These are phyloP conservation scores for Babesia ovata DNA, from an alignment of 169 alveolate species.

Conservation along the genomic window DNA sequence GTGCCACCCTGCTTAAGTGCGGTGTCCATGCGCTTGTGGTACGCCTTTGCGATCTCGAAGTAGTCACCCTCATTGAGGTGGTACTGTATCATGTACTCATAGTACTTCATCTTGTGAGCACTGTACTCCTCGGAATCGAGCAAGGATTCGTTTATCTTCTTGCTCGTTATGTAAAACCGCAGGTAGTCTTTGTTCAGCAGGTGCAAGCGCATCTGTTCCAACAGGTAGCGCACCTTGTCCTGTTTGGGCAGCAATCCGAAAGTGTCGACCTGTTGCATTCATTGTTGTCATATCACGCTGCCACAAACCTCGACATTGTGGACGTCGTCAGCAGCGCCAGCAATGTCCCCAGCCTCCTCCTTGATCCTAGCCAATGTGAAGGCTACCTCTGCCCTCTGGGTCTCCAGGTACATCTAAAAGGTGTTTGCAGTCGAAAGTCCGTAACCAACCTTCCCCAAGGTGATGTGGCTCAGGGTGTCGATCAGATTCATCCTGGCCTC, in stretches of 20 bases:
- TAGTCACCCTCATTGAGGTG: constrained; percentile 68
- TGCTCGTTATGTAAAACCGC: constrained; percentile 73
- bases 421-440: too few relatives aligned
- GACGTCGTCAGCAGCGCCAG: constrained; percentile 71
- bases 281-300: not conserved
- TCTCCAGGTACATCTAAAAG: constrained; percentile 70
- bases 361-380: constrained; percentile 66
- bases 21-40: constrained; percentile 33
- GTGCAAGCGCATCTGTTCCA: constrained; percentile 78
- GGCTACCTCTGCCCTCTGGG: constrained; percentile 73
- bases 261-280: constrained; percentile 70
- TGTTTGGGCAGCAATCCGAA: constrained; percentile 69
- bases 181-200: constrained; percentile 73
- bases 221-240: constrained; percentile 70
- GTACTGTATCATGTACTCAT: constrained; percentile 75
- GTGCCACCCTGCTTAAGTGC: constrained; percentile 3
- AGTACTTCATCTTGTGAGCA: constrained; percentile 58
- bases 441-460: constrained; percentile 69
- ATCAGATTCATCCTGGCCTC: constrained; percentile 63
- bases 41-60: constrained; percentile 69
- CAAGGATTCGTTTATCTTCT: constrained; percentile 69
- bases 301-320: constrained; percentile 68
- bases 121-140: constrained; percentile 65
- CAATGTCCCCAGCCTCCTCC: constrained; percentile 73
- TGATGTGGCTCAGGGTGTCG: constrained; percentile 66